These are phyloP conservation scores for Debaryomyces maramus DNA, from an alignment of 805 yeast species.

Conservation along the genomic window DNA sequence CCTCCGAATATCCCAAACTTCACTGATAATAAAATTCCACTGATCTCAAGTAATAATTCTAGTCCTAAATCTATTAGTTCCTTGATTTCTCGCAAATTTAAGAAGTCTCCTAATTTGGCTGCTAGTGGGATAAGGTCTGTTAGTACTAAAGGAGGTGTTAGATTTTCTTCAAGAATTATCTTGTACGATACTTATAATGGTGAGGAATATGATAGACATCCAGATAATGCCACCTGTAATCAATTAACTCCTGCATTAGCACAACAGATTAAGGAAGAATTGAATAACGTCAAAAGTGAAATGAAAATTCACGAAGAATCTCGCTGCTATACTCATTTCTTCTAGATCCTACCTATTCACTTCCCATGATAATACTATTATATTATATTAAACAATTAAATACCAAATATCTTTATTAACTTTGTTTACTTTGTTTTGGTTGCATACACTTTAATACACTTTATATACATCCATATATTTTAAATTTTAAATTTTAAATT, in stretches of 20 bases:
- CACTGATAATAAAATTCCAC: slow-evolving; percentile 32
- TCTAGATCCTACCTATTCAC: no score
- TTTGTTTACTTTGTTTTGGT: no score
- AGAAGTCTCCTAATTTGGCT: slow-evolving; percentile 17
- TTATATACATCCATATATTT: no score
- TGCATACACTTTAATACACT: no score
- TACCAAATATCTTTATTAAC: no score
- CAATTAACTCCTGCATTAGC: slow-evolving; percentile 86
- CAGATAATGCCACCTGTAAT: slow-evolving; percentile 90
- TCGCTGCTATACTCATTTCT: slow-evolving; percentile 79
- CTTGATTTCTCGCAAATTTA: slow-evolving; percentile 28
- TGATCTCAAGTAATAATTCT: slow-evolving; percentile 27
- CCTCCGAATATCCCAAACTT: slow-evolving; percentile 20
- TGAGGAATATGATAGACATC: slow-evolving; percentile 87
- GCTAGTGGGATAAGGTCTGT: neutral
- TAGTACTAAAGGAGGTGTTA: slow-evolving; percentile 32
- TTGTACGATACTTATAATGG: slow-evolving; percentile 82
- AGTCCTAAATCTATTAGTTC: slow-evolving; percentile 36
- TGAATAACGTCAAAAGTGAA: slow-evolving; percentile 71
- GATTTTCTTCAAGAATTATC: slow-evolving; percentile 78
- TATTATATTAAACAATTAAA: no score
- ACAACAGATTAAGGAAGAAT: slow-evolving; percentile 79
- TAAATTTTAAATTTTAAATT: no score
- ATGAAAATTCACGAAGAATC: slow-evolving; percentile 86
- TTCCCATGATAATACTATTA: no score